A percentile compares a stretch with the other conserved stretches of the same genome.
Conservation (phyloP, 345 rosid genomes). For the Euphorbia lathyris region DNA sequence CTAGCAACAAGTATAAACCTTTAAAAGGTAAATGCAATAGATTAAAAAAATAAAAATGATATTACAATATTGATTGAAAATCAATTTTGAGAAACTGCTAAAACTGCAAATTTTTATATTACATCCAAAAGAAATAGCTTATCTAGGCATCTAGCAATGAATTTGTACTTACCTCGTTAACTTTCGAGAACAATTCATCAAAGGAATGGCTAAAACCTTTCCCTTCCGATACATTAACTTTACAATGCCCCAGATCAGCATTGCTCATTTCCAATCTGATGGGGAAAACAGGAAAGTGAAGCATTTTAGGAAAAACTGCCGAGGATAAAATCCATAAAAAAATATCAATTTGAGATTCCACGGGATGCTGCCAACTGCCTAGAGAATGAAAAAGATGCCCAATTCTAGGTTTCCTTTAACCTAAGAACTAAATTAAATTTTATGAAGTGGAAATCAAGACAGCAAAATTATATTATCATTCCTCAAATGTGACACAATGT, state of each 20-base stretch:
- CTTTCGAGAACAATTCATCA: slow-evolving; percentile 52
- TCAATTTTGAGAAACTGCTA: neutral
- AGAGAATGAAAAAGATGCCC: neutral
- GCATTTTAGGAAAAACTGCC: neutral
- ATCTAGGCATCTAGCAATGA: neutral
- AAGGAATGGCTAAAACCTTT: slow-evolving; percentile 43
- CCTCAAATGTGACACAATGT: neutral
- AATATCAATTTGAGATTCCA: neutral
- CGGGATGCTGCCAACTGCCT: neutral
- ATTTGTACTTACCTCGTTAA: slow-evolving; percentile 40
- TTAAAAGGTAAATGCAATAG: too few relatives aligned
- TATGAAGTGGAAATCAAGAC: neutral
- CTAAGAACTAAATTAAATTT: neutral
- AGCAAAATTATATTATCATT: neutral
- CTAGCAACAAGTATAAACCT: neutral
- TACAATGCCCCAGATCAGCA: slow-evolving; percentile 22
- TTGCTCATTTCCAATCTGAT: slow-evolving; percentile 12
- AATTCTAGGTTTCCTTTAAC: neutral
- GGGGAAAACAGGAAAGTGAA: neutral
- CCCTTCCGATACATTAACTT: slow-evolving; percentile 26
- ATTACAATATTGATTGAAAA: neutral
- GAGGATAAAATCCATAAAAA: neutral
- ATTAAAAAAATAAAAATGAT: too few relatives aligned
- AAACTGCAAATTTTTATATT: neutral
- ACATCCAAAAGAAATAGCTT: neutral